Evolutionary conservation across 2,329 filamentous ascomycete species (phyloP), one percentile per base, ranked within the genome.

Genomic region (Exophiala bonariae): DNA sequence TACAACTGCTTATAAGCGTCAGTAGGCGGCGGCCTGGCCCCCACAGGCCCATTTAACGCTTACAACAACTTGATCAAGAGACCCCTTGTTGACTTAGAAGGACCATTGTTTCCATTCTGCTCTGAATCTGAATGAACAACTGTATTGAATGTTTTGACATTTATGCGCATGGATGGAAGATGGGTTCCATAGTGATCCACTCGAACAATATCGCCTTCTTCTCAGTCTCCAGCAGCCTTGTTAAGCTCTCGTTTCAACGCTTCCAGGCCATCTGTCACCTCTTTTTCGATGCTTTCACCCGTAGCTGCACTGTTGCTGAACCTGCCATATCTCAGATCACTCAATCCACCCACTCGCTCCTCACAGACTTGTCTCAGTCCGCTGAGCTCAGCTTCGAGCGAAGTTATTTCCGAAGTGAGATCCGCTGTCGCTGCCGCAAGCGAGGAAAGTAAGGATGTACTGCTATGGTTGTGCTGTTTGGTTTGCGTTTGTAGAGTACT

Each of bases 261-360:
- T 3, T 44, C 41, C 13, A 56, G 34, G 4, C 36, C 50, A 17
- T 31, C 37, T 2, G 43, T 17, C 6, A 54, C 47, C n/a, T 52
- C 47, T 18, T 36, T 31, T 28, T 49, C 46, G 11, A 52, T 41
- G 39, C 31, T 38, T 11, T 44, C 41, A 14, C 9, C 42, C 11
- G 26, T 35, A 20, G 22, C 23, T 13, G 23, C 40, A 41, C 31
- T 37, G 11, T 41, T 20, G 8, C 30, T 34, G 48, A 93, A 78
- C 45, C 83, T 83, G 30, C 90, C 89, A 61, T 93, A 92, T 36
- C 87, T 82, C 45, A 95, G 74, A 66, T 95, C 88, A 66, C 89
- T 95, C 63, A 96, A 71, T 38, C 80, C 81, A 23, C 85, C 85
- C 13, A 93, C 78, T 0, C 78, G 84, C 46, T 81, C 76, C 55